These are phyloP conservation scores for Tricholoma furcatifolium DNA, from an alignment of 768 basidiomycete species.

Conservation along the genomic window DNA sequence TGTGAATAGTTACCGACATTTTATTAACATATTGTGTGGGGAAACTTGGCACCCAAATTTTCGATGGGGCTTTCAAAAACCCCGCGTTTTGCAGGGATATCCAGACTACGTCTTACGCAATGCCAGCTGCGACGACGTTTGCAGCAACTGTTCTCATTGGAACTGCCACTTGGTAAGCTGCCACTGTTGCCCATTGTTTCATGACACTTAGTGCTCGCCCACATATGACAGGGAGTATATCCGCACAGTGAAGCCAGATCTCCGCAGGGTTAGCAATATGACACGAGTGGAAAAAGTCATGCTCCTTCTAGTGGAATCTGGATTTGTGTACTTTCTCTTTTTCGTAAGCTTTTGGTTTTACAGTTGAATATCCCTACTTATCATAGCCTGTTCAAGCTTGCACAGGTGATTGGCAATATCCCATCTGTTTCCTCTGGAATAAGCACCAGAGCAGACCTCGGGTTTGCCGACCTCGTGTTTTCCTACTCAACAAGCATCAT, in stretches of 20 bases:
- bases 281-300: conserved; percentile 7
- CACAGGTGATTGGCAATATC: conserved; percentile 4
- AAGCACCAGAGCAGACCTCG: background rate
- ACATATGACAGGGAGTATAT: conserved; percentile 2
- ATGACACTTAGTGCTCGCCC: background rate
- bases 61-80: conserved; percentile 4
- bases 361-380: background rate
- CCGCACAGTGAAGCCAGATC: conserved; percentile 1
- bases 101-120: conserved; percentile 5
- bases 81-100: conserved; percentile 6
- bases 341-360: background rate
- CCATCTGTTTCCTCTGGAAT: background rate
- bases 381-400: background rate
- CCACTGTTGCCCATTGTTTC: background rate
- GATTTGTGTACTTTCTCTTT: conserved; percentile 9
- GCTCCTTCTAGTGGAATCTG: conserved; percentile 9
- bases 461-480: background rate
- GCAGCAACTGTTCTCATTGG: conserved; percentile 5
- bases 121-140: conserved; percentile 5
- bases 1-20: background rate
- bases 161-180: background rate
- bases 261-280: background rate
- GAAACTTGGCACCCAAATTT: conserved; percentile 1
- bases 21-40: conserved; percentile 8
- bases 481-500: conserved; percentile 8